Evolutionary conservation across 331 rosid species (phyloP), one percentile per base, ranked within the genome.

Genomic region (Acacia pycnantha): DNA sequence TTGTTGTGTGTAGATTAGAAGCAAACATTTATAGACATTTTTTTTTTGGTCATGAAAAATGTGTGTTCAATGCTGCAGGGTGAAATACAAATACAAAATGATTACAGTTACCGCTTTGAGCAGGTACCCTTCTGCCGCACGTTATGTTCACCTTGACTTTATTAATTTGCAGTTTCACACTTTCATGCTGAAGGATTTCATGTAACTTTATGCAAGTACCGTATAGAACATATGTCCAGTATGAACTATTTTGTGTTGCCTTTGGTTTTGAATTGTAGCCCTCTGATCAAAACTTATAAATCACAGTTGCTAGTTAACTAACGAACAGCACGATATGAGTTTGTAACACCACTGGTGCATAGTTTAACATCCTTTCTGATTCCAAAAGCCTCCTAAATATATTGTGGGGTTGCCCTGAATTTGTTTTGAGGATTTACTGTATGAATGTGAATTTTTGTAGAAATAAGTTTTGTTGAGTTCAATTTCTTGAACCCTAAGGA

Each of bases 1-100:
- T 37, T 37, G 41, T 37, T 37, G 41, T 37, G 41, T 37, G 41
- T 37, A 19, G 50, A 19, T 68, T 18, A 68, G 50, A 68, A 21
- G 24, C 73, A 68, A 68, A 40, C 48, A 37, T 40, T 68, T 40
- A 21, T 68, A 1, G 21, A 13, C 22, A 7, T 29, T 31, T 31
- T 31, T 31, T 31, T 31, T 31, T 31, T 31, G 31, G 33, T 31
- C 33, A 2, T 31, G 33, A 31, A 31, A 31, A 31, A 31, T 68
- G 77, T 67, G 83, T 64, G 73, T 67, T 80, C 43, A 83, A 79
- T 79, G 68, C 77, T 87, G 90, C 95, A 95, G 98, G 85, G 58
- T 73, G 99, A 95, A 89, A 95, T 95, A 83, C 92, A 50, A 48
- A 90, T 81, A 48, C 99, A 95, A 86, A 95, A 95, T 79, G 86